A percentile compares a stretch with the other conserved stretches of the same genome.
These are phyloP conservation scores for Karstenula rhodostoma DNA, from an alignment of 2,329 filamentous ascomycete species.

Conservation along the genomic window DNA sequence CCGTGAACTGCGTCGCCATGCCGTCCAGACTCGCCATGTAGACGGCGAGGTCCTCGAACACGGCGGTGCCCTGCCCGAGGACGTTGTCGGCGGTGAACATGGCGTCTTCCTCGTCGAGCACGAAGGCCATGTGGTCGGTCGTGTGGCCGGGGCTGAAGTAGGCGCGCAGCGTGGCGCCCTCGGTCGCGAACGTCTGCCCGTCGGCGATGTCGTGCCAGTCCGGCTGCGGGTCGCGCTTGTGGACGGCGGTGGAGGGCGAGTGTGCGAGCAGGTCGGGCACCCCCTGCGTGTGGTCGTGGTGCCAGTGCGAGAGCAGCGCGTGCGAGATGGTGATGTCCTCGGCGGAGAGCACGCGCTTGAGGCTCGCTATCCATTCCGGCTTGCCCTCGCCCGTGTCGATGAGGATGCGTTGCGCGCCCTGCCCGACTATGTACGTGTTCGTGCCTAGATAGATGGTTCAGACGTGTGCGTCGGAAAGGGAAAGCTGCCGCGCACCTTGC, in stretches of 20 bases:
- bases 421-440: constrained; percentile 93
- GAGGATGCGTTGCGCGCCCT: constrained; percentile 75
- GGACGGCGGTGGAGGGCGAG: constrained; percentile 69
- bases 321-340: constrained; percentile 74
- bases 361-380: constrained; percentile 72
- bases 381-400: constrained; percentile 90
- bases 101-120: constrained; percentile 78
- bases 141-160: constrained; percentile 79
- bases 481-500: constrained; percentile 59
- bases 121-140: constrained; percentile 79
- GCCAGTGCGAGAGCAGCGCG: constrained; percentile 89
- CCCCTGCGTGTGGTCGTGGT: constrained; percentile 84
- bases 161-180: constrained; percentile 73
- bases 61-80: constrained; percentile 83
- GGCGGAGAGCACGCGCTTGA: constrained; percentile 70
- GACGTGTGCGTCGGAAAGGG: background rate
- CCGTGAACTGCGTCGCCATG: constrained; percentile 72
- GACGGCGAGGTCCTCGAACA: constrained; percentile 77
- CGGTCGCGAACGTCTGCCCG: constrained; percentile 63
- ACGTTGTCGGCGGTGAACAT: constrained; percentile 93
- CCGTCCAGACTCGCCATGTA: constrained; percentile 74
- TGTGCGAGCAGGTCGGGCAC: constrained; percentile 71
- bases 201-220: constrained; percentile 64
- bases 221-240: constrained; percentile 68
- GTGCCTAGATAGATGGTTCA: constrained; percentile 63